Evolutionary conservation across 164 flowering plant genomes (phyloP), one percentile per base, ranked within the genome.

Genomic region (Sextonia rubra): DNA sequence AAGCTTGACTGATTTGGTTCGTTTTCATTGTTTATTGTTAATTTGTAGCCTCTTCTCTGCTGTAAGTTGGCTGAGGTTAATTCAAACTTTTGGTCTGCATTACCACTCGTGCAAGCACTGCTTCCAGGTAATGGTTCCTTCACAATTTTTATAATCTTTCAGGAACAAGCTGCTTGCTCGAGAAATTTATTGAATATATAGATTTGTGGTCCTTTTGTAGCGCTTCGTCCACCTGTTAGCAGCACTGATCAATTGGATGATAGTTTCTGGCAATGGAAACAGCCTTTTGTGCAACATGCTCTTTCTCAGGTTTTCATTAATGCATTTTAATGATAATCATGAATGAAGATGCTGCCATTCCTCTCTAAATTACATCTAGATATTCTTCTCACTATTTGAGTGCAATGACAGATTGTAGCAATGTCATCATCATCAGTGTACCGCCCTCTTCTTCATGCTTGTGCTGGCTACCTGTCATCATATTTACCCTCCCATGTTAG

Each of bases 41-140:
- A 60, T 73, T 81, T 73, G 70, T 90, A 93, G 98, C 90, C 97
- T 68, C 66, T 72, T 64, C 85, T 87, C 69, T 93, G 95, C 79
- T 75, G 78, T 75, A 89, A 82, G 77, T 73, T 93, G 79, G 89
- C 90, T 47, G 89, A 82, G 30, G 79, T 74, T 60, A 61, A 82
- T 76, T 78, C 82, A 70, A 89, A 88, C 60, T 80, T 90, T 71
- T 91, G 98, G 95, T 83, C 86, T 76, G 87, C 88, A 72, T 77
- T 93, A 66, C 98, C 98, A 12, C 86, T 93, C 58, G 83, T 93
- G 66, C 98, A 93, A 83, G 97, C 97, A 29, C 78, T 93, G 78
- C 77, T 93, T 55, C 97, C 98, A 89, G 98, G 84, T 82, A 47
- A 20, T 63, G 27, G 22, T 11, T 56, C 30, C 64, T 56, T 25